Conservation (phyloP, 2,329 filamentous ascomycete species). For the Juglanconis sp. region DNA sequence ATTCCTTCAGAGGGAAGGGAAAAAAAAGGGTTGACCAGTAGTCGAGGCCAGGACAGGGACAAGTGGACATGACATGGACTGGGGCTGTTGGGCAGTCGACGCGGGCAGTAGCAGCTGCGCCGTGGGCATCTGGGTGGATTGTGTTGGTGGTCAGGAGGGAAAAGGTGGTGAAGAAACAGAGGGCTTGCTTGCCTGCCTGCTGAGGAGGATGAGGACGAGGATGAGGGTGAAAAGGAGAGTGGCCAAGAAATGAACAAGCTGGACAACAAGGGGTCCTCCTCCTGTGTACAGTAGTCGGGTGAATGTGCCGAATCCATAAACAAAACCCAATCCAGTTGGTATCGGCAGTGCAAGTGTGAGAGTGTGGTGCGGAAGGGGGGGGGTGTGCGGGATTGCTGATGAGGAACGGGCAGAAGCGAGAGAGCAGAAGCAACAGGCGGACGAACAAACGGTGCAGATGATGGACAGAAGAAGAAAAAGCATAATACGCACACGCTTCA, state of each 20-base stretch:
- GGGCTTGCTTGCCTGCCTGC: neutral
- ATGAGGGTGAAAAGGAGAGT: neutral
- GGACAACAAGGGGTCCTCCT: neutral
- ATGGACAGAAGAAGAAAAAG: neutral
- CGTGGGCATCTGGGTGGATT: neutral
- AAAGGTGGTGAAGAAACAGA: neutral
- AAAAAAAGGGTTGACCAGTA: neutral
- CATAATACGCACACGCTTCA: constrained; percentile 2
- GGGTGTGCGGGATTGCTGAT: neutral
- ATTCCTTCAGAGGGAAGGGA: neutral
- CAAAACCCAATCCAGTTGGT: neutral
- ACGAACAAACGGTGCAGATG: neutral
- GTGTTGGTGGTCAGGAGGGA: neutral
- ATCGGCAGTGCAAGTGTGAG: neutral
- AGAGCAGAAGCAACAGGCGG: neutral
- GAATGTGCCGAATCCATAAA: neutral
- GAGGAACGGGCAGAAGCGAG: constrained; percentile 6
- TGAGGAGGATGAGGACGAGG: neutral
- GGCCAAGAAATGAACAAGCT: neutral
- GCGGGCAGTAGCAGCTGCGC: neutral
- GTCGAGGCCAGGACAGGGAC: constrained; percentile 2
- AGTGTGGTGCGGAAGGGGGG: neutral
- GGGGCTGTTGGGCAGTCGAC: neutral
- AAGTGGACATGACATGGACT: constrained; percentile 4
- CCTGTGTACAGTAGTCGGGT: neutral